These are phyloP conservation scores for Melaleuca alternifolia DNA, from an alignment of 345 rosid genomes.

Conservation along the genomic window DNA sequence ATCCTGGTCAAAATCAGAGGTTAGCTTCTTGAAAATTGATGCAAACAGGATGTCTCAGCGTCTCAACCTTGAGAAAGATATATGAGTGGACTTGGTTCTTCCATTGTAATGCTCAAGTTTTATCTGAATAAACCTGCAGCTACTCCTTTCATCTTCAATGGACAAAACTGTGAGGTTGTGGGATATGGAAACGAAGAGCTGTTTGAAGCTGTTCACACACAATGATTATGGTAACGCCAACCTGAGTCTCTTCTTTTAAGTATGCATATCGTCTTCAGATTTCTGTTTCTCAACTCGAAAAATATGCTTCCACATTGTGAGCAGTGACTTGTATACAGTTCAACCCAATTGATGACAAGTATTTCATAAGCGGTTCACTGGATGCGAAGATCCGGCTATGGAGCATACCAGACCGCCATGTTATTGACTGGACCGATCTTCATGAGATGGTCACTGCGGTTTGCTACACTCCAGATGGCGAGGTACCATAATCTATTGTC, in stretches of 20 bases:
- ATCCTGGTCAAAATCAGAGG: conserved; percentile 93
- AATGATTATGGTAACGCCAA: conserved; percentile 76
- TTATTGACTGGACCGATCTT: conserved; percentile 82
- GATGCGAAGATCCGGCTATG: conserved; percentile 89
- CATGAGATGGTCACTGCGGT: conserved; percentile 95
- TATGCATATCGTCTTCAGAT: background rate
- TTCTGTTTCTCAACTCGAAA: background rate
- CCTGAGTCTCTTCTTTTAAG: background rate
- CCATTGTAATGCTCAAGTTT: background rate
- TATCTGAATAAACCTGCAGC: conserved; percentile 24
- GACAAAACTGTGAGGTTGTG: conserved; percentile 95
- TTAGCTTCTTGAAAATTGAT: conserved; percentile 5
- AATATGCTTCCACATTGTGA: background rate
- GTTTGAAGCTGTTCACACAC: conserved; percentile 81
- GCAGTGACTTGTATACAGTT: conserved; percentile 93
- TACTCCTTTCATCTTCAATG: conserved; percentile 87
- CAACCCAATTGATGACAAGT: conserved; percentile 83
- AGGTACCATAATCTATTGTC: conserved; percentile 31
- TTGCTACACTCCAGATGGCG: conserved; percentile 91
- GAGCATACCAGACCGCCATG: conserved; percentile 59
- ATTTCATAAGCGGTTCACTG: conserved; percentile 93
- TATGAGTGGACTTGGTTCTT: background rate
- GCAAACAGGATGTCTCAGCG: background rate
- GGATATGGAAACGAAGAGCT: conserved; percentile 76
- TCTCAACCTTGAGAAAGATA: background rate